A percentile compares a stretch with the other conserved stretches of the same genome.
Evolutionary conservation across 176 grass and related monocot genomes (phyloP).

Genomic region (Cenchrus americanus): DNA sequence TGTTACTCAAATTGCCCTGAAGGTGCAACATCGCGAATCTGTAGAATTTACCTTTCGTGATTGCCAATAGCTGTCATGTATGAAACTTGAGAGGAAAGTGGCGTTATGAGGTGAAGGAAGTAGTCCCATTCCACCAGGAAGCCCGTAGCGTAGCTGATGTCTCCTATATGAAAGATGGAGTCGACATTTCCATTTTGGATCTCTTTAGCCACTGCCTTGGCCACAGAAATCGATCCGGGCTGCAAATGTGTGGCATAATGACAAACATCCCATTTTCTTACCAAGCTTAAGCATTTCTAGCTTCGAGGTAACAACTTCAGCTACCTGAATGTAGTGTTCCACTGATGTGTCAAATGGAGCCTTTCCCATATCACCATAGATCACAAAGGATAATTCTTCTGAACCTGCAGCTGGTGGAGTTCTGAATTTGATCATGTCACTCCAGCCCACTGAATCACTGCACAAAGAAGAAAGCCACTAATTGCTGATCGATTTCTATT

Average conservation of each 20-base stretch:
- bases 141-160: constrained; percentile 86
- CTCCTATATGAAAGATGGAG: constrained; percentile 88
- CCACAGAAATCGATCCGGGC: constrained; percentile 72
- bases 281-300: not conserved
- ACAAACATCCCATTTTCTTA: not conserved
- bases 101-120: constrained; percentile 68
- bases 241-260: constrained; percentile 20
- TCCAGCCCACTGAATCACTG: constrained; percentile 84
- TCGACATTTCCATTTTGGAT: constrained; percentile 54
- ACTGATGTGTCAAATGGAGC: constrained; percentile 82
- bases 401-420: constrained; percentile 72
- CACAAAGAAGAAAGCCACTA: not conserved
- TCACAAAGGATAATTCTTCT: constrained; percentile 53
- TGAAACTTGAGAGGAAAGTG: constrained; percentile 69
- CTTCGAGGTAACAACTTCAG: not conserved
- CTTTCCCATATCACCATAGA: constrained; percentile 93
- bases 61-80: constrained; percentile 95
- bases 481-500: not conserved
- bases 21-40: not conserved
- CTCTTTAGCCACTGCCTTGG: constrained; percentile 55
- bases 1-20: not conserved
- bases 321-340: constrained; percentile 88
- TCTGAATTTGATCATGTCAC: constrained; percentile 52
- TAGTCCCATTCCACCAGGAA: constrained; percentile 85
- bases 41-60: constrained; percentile 65